These are phyloP conservation scores for Dichomitus squalens DNA, from an alignment of 1,284 basidiomycete genomes.

Conservation along the genomic window DNA sequence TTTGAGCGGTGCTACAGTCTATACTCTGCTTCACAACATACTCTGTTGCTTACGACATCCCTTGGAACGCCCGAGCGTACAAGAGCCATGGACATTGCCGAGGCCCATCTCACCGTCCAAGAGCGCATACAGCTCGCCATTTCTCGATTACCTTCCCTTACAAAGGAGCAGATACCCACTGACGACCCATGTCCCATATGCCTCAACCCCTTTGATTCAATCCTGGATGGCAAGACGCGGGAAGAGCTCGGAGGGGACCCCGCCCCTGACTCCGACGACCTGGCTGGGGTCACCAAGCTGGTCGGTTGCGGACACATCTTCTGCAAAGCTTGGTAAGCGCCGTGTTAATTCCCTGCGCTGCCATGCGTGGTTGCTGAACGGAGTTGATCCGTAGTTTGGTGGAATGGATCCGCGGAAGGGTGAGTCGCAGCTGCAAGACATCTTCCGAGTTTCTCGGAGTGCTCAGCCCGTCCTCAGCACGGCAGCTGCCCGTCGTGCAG, in stretches of 20 bases:
- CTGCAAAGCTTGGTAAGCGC: slow-evolving; percentile 62
- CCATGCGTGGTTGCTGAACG: background rate
- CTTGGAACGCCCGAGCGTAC: background rate
- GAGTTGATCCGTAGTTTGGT: slow-evolving; percentile 43
- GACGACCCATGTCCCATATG: slow-evolving; percentile 68
- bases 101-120: slow-evolving; percentile 22
- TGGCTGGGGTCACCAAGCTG: slow-evolving; percentile 56
- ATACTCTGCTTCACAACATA: background rate
- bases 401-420: slow-evolving; percentile 64
- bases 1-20: background rate
- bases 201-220: slow-evolving; percentile 49
- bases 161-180: slow-evolving; percentile 41
- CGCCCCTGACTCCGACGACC: slow-evolving; percentile 12
- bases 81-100: slow-evolving; percentile 14
- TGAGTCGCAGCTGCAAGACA: slow-evolving; percentile 31
- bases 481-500: slow-evolving; percentile 74
- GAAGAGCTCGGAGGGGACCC: slow-evolving; percentile 22
- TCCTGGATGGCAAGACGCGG: slow-evolving; percentile 39
- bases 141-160: slow-evolving; percentile 46
- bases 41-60: background rate
- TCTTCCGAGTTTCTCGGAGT: slow-evolving; percentile 10
- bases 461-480: slow-evolving; percentile 42
- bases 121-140: slow-evolving; percentile 36
- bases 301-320: slow-evolving; percentile 65
- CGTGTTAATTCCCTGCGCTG: slow-evolving; percentile 1